These are phyloP conservation scores for Quercus lobata DNA, from an alignment of 331 rosid species.

Conservation along the genomic window DNA sequence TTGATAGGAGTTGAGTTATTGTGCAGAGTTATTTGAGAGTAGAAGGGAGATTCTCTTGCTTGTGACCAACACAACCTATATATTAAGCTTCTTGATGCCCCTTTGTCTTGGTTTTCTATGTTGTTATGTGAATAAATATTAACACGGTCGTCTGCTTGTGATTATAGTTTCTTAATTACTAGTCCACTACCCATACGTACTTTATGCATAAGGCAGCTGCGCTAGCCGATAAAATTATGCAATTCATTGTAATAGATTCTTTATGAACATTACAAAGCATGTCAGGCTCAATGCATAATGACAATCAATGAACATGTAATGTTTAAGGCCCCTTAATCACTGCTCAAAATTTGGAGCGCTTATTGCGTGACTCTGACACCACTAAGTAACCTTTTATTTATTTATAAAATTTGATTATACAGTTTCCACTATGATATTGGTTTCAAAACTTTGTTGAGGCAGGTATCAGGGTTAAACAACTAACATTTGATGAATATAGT, in stretches of 20 bases:
- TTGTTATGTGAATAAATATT: slow-evolving; percentile 9
- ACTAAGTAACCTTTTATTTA: too few species aligned
- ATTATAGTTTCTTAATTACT: neutral
- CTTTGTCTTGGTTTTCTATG: neutral
- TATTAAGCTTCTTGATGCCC: slow-evolving; percentile 11
- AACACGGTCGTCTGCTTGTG: neutral
- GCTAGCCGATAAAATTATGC: neutral
- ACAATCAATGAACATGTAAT: neutral
- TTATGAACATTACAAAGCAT: neutral
- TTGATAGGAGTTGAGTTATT: slow-evolving; percentile 12
- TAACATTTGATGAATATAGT: too few species aligned
- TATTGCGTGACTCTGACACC: neutral
- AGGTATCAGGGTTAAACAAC: too few species aligned
- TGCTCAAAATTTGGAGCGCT: slow-evolving; percentile 26
- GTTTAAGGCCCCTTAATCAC: slow-evolving; percentile 26
- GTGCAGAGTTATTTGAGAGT: slow-evolving; percentile 39
- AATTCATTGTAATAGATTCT: neutral
- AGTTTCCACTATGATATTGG: too few species aligned
- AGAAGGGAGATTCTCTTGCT: slow-evolving; percentile 25
- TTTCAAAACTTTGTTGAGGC: too few species aligned
- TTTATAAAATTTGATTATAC: too few species aligned
- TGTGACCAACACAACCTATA: slow-evolving; percentile 8
- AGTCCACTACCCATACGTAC: slow-evolving; percentile 3
- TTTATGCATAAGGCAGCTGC: slow-evolving; percentile 2
- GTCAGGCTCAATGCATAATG: neutral